phyloP scores from a whole-genome alignment of 352 stramenopile species.

The Phytophthora europaea region DNA sequence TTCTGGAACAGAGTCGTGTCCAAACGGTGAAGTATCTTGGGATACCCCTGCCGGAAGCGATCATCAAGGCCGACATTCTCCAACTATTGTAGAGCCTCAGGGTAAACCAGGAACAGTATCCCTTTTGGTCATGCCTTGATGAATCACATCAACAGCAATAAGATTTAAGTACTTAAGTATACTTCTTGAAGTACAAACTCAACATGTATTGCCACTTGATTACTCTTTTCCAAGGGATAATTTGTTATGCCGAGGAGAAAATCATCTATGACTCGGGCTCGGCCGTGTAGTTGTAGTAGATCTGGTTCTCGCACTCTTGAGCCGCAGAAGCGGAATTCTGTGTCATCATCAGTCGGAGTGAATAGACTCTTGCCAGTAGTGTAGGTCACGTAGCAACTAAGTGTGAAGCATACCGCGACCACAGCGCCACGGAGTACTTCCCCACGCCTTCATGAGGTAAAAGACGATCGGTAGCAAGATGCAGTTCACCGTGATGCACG shows the following conservation, averaged over 20 bases:
- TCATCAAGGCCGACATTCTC: slow-evolving; percentile 59
- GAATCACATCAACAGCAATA: background rate
- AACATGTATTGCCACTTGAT: slow-evolving; percentile 4
- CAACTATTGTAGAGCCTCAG: slow-evolving; percentile 3
- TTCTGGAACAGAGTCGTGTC: slow-evolving; percentile 50
- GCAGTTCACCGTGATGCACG: slow-evolving; percentile 46
- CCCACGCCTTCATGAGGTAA: slow-evolving; percentile 43
- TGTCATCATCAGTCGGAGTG: slow-evolving; percentile 9
- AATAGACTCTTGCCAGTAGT: slow-evolving; percentile 36
- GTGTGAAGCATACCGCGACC: slow-evolving; percentile 23
- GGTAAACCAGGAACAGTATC: background rate
- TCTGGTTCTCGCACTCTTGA: slow-evolving; percentile 42
- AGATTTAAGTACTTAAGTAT: no score
- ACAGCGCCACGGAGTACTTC: slow-evolving; percentile 23
- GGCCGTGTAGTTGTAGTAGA: slow-evolving; percentile 48
- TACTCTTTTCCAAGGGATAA: background rate
- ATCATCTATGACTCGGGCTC: slow-evolving; percentile 23
- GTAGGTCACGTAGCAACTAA: slow-evolving; percentile 37
- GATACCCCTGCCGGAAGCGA: slow-evolving; percentile 55
- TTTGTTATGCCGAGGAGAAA: background rate
- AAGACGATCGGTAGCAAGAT: slow-evolving; percentile 52
- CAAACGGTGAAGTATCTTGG: slow-evolving; percentile 56
- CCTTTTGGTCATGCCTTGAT: background rate
- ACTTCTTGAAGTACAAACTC: no score
- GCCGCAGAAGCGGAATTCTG: slow-evolving; percentile 40